Base-by-base conservation (phyloP, 768 basidiomycete species). In the Leucocoprinus sp. region DNA sequence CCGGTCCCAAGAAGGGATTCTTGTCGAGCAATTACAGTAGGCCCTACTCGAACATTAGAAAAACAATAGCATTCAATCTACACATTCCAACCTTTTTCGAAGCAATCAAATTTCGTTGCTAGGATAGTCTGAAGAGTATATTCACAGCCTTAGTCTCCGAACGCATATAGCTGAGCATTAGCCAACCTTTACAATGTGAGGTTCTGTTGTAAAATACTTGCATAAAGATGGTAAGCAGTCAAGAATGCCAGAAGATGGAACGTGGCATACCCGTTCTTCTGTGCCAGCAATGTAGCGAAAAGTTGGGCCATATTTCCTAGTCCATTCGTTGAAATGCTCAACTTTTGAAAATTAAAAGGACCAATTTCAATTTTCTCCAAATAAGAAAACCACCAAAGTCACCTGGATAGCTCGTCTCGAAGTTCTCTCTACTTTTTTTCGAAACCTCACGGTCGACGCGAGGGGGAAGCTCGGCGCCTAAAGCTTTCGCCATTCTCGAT, bases 1-100 rank as follows among this genome's bases (percentile, higher is more conserved):
- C 80, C 80, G 2, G 65, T 64, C 0, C 80, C 80, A 3, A 81
- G 62, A 3, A 76, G 52, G 4, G 67, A 61, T 9, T 54, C 33
- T 24, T 66, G 37, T 6, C 14, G n/a, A 11, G 9, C 22, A 29
- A 62, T 65, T 64, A 58, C 24, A 33, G 8, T 17, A 14, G 5
- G 22, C 35, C 9, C 29, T 9, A 14, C 55, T 38, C n/a, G 14
- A 23, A 26, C 12, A 8, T 21, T 14, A 15, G 6, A 26, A n/a
- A 40, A 19, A 14, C 29, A 33, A 18, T 23, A 46, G 8, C 17
- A 31, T n/a, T n/a, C n/a, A n/a, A n/a, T n/a, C n/a, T n/a, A n/a
- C n/a, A n/a, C n/a, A n/a, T n/a, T n/a, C 48, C 26, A 37, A 60
- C 71, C 71, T 63, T 75, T 75, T 5, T 63, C 68, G 40, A 71